Evolutionary conservation across 805 yeast genomes (phyloP).

Genomic region (Wickerhamiella kurtzmanii): DNA sequence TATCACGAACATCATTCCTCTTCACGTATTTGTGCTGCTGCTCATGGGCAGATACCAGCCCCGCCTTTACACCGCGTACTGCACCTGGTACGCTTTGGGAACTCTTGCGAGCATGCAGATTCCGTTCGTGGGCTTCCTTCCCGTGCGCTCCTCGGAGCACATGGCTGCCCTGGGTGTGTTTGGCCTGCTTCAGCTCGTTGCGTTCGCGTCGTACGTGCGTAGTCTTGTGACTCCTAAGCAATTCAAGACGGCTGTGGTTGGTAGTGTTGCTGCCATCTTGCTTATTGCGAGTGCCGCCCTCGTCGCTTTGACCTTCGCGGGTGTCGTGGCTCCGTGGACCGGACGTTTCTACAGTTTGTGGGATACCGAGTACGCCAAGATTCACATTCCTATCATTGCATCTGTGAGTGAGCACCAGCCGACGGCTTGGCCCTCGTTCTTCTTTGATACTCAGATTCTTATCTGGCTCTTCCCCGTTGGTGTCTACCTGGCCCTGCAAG

Average conservation of each 20-base stretch:
- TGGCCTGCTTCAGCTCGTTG: constrained; percentile 84
- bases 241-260: constrained; percentile 40
- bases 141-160: constrained; percentile 93
- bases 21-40: constrained; percentile 80
- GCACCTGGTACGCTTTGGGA: constrained; percentile 95
- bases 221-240: constrained; percentile 56
- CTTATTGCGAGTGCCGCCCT: constrained; percentile 57
- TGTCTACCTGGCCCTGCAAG: constrained; percentile 78
- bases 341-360: constrained; percentile 97
- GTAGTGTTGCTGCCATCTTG: constrained; percentile 44
- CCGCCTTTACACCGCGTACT: constrained; percentile 75
- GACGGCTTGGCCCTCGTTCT: constrained; percentile 99
- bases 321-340: constrained; percentile 98
- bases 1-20: constrained; percentile 92
- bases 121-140: constrained; percentile 95
- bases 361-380: constrained; percentile 96
- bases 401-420: constrained; percentile 99
- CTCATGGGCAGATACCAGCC: constrained; percentile 89
- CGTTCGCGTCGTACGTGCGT: constrained; percentile 70
- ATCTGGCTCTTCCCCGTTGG: constrained; percentile 99
- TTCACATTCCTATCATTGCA: constrained; percentile 96
- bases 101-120: constrained; percentile 99
- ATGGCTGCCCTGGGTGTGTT: constrained; percentile 97
- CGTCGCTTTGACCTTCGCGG: constrained; percentile 70
- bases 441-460: constrained; percentile 82